These are phyloP conservation scores for Rhodocollybia butyracea DNA, from an alignment of 768 basidiomycete genomes.

Conservation along the genomic window DNA sequence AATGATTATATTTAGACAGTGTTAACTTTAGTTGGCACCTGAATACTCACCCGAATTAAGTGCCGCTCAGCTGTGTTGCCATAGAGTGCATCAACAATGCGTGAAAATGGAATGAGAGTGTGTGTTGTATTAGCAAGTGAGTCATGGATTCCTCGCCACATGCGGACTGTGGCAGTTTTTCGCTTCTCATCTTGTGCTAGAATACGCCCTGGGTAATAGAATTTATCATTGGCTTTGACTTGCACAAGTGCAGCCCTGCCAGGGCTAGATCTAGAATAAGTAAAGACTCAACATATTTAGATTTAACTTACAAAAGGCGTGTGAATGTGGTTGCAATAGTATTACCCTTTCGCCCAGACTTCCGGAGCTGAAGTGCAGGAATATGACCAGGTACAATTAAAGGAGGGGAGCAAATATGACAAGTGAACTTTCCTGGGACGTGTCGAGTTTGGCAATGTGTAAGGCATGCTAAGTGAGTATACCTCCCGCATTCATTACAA, in stretches of 20 bases:
- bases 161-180: not conserved
- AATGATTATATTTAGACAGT: not conserved
- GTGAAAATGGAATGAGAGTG: not conserved
- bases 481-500: not conserved
- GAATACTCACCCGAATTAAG: not conserved
- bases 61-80: not conserved
- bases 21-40: not conserved
- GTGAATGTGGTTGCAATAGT: not conserved
- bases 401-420: not conserved
- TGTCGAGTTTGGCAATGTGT: too few species aligned
- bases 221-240: not conserved
- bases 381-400: not conserved
- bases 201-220: not conserved
- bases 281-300: not conserved
- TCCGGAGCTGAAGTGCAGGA: not conserved
- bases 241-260: not conserved
- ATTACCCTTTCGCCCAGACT: not conserved
- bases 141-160: not conserved
- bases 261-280: not conserved
- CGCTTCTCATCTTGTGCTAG: not conserved
- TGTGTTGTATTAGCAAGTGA: not conserved
- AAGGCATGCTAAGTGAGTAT: too few species aligned
- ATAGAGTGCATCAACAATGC: not conserved
- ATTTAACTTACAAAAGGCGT: not conserved
- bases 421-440: not conserved